Evolutionary conservation across 306 rosid species (phyloP), one percentile per base, ranked within the genome.

Genomic region (Acacia confusa): DNA sequence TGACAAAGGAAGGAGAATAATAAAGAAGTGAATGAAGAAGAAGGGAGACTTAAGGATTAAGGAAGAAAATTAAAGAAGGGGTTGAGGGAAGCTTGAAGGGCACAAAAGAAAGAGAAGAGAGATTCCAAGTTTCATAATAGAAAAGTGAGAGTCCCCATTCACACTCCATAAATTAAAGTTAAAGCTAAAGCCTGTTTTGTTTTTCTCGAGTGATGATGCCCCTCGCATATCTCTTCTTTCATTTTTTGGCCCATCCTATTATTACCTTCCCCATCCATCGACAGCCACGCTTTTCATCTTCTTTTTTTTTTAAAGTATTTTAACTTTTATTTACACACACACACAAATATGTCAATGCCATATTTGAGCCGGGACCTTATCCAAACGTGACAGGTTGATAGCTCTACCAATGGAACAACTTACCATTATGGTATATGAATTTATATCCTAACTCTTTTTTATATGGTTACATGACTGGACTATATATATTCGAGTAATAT

Each of bases 61-160:
- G 82, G 65, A 78, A 65, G 44, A 53, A 83, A n/a, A n/a, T n/a
- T n/a, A n/a, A 64, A n/a, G 45, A 63, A 79, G 78, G 76, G 60
- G 87, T 87, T 84, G 52, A 47, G n/a, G 74, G 86, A 88, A 89
- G 88, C 97, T 90, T 92, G 81, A 75, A 17, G 81, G 69, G 43
- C 70, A 92, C 94, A 92, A 92, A 92, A 92, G 93, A 74, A n/a
- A 12, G 65, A 60, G 65, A 24, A 7, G 60, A 84, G 84, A 89
- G 95, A 91, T 91, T 91, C 92, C 66, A 58, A 2, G 16, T 58
- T 58, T 9, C 30, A 58, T 58, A 24, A 52, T 78, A 87, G 84
- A 85, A 92, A 50, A 83, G 82, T 82, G 16, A 24, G 6, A 24
- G 15, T 24, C 86, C 79, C 87, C 87, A 82, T 82, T 43, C 55